Percentiles rank a stretch among this genome's conserved stretches.
Conservation (phyloP, 2,329 filamentous ascomycete genomes). For the Xylaria sp. region DNA sequence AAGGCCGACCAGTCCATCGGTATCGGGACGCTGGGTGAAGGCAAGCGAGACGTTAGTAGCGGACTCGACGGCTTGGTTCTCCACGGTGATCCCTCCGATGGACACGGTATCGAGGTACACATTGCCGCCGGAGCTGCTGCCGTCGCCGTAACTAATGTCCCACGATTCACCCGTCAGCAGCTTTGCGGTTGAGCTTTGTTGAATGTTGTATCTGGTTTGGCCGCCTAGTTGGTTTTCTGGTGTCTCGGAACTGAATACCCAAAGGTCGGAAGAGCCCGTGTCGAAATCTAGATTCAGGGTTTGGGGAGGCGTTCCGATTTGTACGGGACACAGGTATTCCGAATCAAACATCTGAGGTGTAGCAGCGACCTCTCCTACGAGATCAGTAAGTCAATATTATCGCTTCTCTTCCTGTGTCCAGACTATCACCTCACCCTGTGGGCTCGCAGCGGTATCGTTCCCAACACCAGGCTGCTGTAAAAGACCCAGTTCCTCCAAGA, state of each 20-base stretch:
- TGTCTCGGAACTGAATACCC: slow-evolving; percentile 58
- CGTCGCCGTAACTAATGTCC: slow-evolving; percentile 58
- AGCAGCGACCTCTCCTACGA: slow-evolving; percentile 47
- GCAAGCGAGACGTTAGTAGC: slow-evolving; percentile 54
- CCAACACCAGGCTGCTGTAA: slow-evolving; percentile 36
- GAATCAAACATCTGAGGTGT: slow-evolving; percentile 49
- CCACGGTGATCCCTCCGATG: slow-evolving; percentile 55
- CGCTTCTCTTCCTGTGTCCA: background rate
- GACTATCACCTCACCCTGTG: slow-evolving; percentile 31
- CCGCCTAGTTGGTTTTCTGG: slow-evolving; percentile 50
- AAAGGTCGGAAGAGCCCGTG: slow-evolving; percentile 60
- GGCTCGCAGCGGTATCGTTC: slow-evolving; percentile 18
- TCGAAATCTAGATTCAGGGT: slow-evolving; percentile 59
- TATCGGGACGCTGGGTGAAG: slow-evolving; percentile 53
- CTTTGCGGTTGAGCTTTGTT: slow-evolving; percentile 54
- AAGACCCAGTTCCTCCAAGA: slow-evolving; percentile 52
- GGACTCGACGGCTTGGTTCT: slow-evolving; percentile 56
- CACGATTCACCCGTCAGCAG: slow-evolving; percentile 54
- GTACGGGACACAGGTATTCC: slow-evolving; percentile 51
- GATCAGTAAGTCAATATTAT: slow-evolving; percentile 29
- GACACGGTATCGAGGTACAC: slow-evolving; percentile 59
- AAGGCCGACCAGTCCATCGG: slow-evolving; percentile 58
- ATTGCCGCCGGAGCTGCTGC: slow-evolving; percentile 55
- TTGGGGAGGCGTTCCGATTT: slow-evolving; percentile 55
- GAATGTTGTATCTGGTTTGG: slow-evolving; percentile 55